These are phyloP conservation scores for Dysphania ambrosioides DNA, from an alignment of 148 eudicot species.

Conservation along the genomic window DNA sequence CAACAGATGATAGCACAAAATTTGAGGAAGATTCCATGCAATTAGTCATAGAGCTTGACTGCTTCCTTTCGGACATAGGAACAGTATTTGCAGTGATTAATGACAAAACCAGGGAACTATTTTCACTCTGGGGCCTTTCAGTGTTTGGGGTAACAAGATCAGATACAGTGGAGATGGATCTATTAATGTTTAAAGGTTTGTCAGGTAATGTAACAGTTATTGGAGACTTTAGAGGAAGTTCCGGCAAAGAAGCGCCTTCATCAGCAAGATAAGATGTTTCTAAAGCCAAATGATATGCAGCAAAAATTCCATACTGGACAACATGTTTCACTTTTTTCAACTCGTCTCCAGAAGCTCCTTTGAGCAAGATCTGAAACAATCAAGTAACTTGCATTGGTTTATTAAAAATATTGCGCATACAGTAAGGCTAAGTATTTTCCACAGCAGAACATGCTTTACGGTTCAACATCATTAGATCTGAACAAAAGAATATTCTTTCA, in stretches of 20 bases:
- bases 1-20: slow-evolving; percentile 17
- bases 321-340: slow-evolving; percentile 98
- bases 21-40: slow-evolving; percentile 12
- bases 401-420: background rate
- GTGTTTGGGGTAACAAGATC: slow-evolving; percentile 46
- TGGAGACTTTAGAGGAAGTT: slow-evolving; percentile 66
- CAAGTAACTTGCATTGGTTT: slow-evolving; percentile 6
- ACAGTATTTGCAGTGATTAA: slow-evolving; percentile 21
- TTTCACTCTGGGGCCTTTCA: slow-evolving; percentile 45
- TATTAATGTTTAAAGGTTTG: slow-evolving; percentile 56
- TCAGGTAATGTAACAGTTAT: slow-evolving; percentile 75
- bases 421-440: too few species aligned
- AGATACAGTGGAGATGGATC: slow-evolving; percentile 66
- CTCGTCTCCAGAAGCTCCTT: slow-evolving; percentile 88
- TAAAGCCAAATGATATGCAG: slow-evolving; percentile 96
- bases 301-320: slow-evolving; percentile 87
- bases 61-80: slow-evolving; percentile 20
- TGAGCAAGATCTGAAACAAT: slow-evolving; percentile 74
- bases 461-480: background rate
- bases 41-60: slow-evolving; percentile 17
- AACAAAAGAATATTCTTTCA: background rate
- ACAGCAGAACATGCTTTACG: background rate
- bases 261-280: slow-evolving; percentile 99
- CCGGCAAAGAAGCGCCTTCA: slow-evolving; percentile 94
- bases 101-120: slow-evolving; percentile 33